Evolutionary conservation across 306 rosid species (phyloP).

Genomic region (Chamaecrista fasciculata): DNA sequence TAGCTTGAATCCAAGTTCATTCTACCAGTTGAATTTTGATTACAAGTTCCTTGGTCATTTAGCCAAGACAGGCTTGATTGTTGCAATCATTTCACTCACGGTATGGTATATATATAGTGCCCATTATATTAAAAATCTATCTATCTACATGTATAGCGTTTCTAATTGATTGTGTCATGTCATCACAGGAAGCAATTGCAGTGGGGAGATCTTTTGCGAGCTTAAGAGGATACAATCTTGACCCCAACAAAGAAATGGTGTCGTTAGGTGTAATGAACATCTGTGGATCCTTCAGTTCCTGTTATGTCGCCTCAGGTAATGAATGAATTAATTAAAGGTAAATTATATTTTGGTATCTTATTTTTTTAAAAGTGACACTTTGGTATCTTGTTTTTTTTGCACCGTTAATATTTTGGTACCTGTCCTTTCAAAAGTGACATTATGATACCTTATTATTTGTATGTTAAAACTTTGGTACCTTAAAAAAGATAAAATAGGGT

Average conservation of each 20-base stretch:
- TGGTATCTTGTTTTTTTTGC: no score
- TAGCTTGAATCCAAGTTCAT: conserved; percentile 57
- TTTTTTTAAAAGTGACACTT: no score
- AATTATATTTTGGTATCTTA: no score
- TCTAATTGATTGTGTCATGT: not conserved
- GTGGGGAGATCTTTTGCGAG: conserved; percentile 70
- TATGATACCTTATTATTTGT: no score
- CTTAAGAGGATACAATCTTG: conserved; percentile 54
- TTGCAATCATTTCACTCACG: conserved; percentile 67
- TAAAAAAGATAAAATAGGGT: no score
- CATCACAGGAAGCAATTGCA: conserved; percentile 64
- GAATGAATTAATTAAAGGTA: no score
- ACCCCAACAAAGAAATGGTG: conserved; percentile 78
- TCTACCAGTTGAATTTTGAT: conserved; percentile 43
- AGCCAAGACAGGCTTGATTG: conserved; percentile 48
- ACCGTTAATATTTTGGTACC: no score
- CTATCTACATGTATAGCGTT: no score
- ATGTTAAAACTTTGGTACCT: no score
- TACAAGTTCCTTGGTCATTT: conserved; percentile 40
- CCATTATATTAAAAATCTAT: no score
- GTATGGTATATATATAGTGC: conserved; percentile 40
- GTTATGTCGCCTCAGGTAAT: conserved; percentile 79
- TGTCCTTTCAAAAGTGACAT: no score
- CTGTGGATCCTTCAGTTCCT: conserved; percentile 75
- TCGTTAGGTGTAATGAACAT: conserved; percentile 73